Evolutionary conservation across 805 yeast genomes (phyloP).

Genomic region (Schwanniomyces pseudopolymorphus): DNA sequence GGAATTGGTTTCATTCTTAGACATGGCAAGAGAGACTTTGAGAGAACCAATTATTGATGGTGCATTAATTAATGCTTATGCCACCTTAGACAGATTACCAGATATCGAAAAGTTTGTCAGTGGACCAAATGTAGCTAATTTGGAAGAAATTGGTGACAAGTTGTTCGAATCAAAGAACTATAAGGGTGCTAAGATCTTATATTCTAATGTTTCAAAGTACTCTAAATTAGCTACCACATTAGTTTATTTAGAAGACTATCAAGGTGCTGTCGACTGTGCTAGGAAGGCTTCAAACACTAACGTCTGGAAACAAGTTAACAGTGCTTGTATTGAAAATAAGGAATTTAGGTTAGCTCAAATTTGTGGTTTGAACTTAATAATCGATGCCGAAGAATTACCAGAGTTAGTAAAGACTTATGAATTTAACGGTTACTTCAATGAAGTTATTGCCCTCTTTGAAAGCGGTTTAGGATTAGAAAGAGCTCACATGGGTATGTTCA

Average conservation of each 20-base stretch:
- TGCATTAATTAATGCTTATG: constrained; percentile 83
- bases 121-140: constrained; percentile 89
- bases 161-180: constrained; percentile 78
- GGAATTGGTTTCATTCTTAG: constrained; percentile 80
- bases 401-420: constrained; percentile 88
- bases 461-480: constrained; percentile 95
- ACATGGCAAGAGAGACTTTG: constrained; percentile 87
- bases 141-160: constrained; percentile 89
- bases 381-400: constrained; percentile 95
- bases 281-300: constrained; percentile 91
- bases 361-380: constrained; percentile 95
- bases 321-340: constrained; percentile 91
- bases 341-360: constrained; percentile 97
- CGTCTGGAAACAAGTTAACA: constrained; percentile 97
- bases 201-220: constrained; percentile 85
- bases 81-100: constrained; percentile 66
- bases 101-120: constrained; percentile 85
- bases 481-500: constrained; percentile 99
- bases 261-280: constrained; percentile 97
- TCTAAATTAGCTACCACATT: constrained; percentile 95
- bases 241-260: constrained; percentile 88
- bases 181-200: constrained; percentile 89
- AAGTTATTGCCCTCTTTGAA: constrained; percentile 88
- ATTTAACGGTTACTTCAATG: constrained; percentile 85
- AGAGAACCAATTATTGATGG: constrained; percentile 94